Percentiles rank a stretch among this genome's conserved stretches.
These are phyloP conservation scores for Stevia rebaudiana DNA, from an alignment of 140 eudicot species.

Conservation along the genomic window DNA sequence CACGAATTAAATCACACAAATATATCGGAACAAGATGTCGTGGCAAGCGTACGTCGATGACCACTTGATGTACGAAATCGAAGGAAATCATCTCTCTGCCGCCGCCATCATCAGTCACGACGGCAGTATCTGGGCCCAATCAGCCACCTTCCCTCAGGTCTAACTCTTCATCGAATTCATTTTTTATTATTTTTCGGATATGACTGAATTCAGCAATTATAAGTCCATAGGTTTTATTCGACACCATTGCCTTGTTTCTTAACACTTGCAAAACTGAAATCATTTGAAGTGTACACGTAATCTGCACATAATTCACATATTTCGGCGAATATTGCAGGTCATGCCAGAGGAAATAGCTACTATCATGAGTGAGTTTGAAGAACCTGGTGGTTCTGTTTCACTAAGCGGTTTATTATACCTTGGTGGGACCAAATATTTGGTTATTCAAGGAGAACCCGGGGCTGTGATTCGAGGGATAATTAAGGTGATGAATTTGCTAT, in stretches of 20 bases:
- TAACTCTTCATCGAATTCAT: not conserved
- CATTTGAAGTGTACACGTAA: too few species aligned
- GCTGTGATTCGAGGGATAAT: slow-evolving; percentile 48
- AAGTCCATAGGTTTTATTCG: too few species aligned
- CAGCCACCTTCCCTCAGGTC: slow-evolving; percentile 69
- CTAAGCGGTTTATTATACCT: slow-evolving; percentile 41
- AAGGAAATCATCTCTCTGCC: slow-evolving; percentile 65
- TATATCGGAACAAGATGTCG: slow-evolving; percentile 47
- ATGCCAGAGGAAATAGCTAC: slow-evolving; percentile 37
- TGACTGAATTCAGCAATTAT: too few species aligned
- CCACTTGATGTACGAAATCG: slow-evolving; percentile 60
- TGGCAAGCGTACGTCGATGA: slow-evolving; percentile 89
- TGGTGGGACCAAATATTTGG: slow-evolving; percentile 33
- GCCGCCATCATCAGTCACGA: slow-evolving; percentile 83
- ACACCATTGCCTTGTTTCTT: too few species aligned
- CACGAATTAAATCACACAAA: slow-evolving; percentile 1
- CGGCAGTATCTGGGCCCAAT: slow-evolving; percentile 86
- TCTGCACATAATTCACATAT: too few species aligned
- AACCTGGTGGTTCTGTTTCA: slow-evolving; percentile 41
- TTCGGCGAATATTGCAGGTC: slow-evolving; percentile 17
- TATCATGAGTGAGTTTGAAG: slow-evolving; percentile 33
- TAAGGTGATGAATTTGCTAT: slow-evolving; percentile 15
- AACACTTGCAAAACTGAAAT: too few species aligned
- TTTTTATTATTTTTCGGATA: not conserved
- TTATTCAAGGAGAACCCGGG: slow-evolving; percentile 21